Base-by-base conservation (phyloP, 495 filamentous ascomycete species). In the Elasticomyces elasticus region DNA sequence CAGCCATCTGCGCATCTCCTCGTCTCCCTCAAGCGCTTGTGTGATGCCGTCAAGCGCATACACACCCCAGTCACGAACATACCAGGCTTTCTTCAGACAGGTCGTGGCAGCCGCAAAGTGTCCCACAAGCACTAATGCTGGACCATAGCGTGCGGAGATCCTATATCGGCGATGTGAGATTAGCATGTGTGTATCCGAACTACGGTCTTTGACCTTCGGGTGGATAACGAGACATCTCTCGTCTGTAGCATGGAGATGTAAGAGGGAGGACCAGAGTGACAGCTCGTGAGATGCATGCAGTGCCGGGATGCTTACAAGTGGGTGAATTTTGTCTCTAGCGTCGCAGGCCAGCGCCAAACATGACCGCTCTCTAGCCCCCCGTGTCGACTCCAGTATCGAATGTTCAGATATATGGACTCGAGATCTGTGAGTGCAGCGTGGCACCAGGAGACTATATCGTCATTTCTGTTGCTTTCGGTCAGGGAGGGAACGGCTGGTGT, bases 1-100 rank as follows among this genome's bases (percentile, higher is more conserved):
- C 30, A 56, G n/a, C 46, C 46, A 56, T 19, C 49, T 48, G 17
- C 28, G 26, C 54, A 56, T 40, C 13, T 17, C 35, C 35, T 12
- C 26, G 23, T 41, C 25, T 2, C 45, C 46, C 7, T 56, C 54
- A 2, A 56, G 47, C 22, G 24, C 48, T n/a, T 20, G 6, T 10
- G 23, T 24, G 5, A 56, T 24, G 19, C 54, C 54, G 12, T 38
- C n/a, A 2, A 56, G 19, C 1, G 46, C 46, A 24, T 56, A 56
- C 15, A 1, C 54, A 23, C 54, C 28, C 54, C 54, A 56, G 15
- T 51, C 27, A 22, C 22, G 17, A 10, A 24, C 28, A 27, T 26
- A 51, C 54, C 54, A 56, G 1, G 40, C 46, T 13, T 17, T 12
- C 22, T 40, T 17, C 11, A 46, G 30, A 28, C 25, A n/a, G 12